Conservation (phyloP, 768 basidiomycete genomes). For the Hericium coralloides region DNA sequence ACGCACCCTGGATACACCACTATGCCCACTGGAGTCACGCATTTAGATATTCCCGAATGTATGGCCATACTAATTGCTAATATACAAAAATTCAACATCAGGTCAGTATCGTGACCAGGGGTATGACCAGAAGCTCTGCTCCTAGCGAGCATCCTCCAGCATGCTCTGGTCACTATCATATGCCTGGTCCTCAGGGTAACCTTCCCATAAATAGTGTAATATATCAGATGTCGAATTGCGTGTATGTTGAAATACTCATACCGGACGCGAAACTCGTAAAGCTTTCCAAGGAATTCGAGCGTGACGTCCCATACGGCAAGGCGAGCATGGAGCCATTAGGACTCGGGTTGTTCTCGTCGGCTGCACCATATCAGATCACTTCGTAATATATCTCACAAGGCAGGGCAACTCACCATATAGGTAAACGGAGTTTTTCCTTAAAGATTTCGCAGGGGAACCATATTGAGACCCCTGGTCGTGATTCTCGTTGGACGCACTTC, state of each 20-base stretch:
- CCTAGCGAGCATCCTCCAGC: neutral
- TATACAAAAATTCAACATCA: neutral
- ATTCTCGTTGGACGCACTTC: too few species aligned
- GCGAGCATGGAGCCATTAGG: neutral
- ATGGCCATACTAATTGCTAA: neutral
- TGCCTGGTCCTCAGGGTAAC: neutral
- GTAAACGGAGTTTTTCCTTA: neutral
- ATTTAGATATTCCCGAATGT: neutral
- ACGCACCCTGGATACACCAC: neutral
- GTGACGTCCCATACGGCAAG: conserved; percentile 3
- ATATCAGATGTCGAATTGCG: neutral
- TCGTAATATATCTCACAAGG: neutral
- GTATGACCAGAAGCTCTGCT: neutral
- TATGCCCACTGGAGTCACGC: neutral
- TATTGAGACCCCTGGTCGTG: too few species aligned
- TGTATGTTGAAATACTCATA: neutral
- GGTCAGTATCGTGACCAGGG: neutral
- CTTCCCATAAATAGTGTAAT: neutral
- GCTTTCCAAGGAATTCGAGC: neutral
- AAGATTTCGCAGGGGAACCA: too few species aligned
- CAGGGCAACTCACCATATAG: neutral
- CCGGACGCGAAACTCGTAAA: conserved; percentile 1
- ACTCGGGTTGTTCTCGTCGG: neutral
- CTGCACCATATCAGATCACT: neutral
- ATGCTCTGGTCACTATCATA: conserved; percentile 3